A percentile compares a stretch with the other conserved stretches of the same genome.
Conservation (phyloP, 352 stramenopile genomes). For the Albugo candida region DNA sequence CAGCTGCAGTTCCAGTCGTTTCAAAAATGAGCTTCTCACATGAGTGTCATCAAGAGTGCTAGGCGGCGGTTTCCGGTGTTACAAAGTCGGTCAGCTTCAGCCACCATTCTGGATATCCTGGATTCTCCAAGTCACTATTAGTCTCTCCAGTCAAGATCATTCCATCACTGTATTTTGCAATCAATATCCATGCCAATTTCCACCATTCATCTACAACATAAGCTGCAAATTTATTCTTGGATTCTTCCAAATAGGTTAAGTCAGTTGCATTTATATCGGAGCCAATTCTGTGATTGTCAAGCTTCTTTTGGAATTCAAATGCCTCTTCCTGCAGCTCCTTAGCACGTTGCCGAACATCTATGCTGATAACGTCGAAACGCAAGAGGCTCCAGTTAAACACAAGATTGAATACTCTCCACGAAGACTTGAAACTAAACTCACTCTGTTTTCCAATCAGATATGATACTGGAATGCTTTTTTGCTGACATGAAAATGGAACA, state of each 20-base stretch:
- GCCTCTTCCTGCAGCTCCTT: constrained; percentile 18
- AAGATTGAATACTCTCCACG: constrained; percentile 77
- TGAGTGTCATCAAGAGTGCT: no score
- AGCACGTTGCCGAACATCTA: constrained; percentile 23
- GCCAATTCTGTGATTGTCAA: constrained; percentile 3
- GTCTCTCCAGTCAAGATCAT: constrained; percentile 46
- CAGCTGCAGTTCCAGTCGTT: no score
- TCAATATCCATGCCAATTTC: constrained; percentile 34
- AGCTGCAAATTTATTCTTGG: constrained; percentile 31
- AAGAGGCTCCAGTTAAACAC: constrained; percentile 75
- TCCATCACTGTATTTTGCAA: constrained; percentile 54
- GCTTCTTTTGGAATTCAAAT: constrained; percentile 8
- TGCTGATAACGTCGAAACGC: constrained; percentile 47
- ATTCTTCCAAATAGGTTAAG: constrained; percentile 9
- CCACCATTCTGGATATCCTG: constrained; percentile 46
- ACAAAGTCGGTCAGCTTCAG: constrained; percentile 31
- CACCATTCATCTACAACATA: constrained; percentile 38
- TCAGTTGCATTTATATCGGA: constrained; percentile 9
- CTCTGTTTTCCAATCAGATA: constrained; percentile 47
- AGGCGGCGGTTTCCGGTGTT: no score
- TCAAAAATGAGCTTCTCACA: no score
- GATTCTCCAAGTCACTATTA: constrained; percentile 17
- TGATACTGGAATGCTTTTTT: constrained; percentile 22
- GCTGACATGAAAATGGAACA: constrained; percentile 40
- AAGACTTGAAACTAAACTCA: constrained; percentile 37